These are phyloP conservation scores for Ascochyta clinopodiicola DNA, from an alignment of 2,329 filamentous ascomycete species.

Conservation along the genomic window DNA sequence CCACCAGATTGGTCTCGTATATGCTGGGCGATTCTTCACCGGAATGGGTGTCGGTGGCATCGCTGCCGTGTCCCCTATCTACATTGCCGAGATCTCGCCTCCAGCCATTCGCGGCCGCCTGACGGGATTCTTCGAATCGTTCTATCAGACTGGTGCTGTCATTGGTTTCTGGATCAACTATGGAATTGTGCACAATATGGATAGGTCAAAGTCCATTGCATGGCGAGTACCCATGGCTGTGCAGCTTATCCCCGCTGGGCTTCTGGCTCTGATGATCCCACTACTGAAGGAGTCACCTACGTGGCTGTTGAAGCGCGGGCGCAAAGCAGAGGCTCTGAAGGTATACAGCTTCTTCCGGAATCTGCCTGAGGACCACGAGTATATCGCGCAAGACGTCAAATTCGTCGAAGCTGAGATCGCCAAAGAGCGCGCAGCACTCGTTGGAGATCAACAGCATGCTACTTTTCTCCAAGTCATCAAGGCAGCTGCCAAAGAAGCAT, in stretches of 20 bases:
- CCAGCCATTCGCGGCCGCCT: conserved; percentile 65
- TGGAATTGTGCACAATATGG: conserved; percentile 54
- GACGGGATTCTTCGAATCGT: conserved; percentile 57
- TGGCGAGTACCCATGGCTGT: conserved; percentile 63
- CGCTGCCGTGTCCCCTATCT: conserved; percentile 65
- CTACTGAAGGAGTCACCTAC: conserved; percentile 54
- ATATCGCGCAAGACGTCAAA: conserved; percentile 75
- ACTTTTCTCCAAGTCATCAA: conserved; percentile 40
- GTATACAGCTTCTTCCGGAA: conserved; percentile 69
- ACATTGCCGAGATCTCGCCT: conserved; percentile 64
- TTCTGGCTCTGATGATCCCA: conserved; percentile 57
- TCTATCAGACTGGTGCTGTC: conserved; percentile 54
- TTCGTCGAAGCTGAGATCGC: conserved; percentile 73
- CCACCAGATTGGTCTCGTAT: conserved; percentile 47
- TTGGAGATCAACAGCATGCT: conserved; percentile 32
- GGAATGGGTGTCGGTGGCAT: conserved; percentile 49
- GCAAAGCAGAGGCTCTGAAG: conserved; percentile 49
- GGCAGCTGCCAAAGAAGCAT: conserved; percentile 40
- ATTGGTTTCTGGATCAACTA: conserved; percentile 56
- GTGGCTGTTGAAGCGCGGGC: conserved; percentile 53
- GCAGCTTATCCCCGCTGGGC: conserved; percentile 70
- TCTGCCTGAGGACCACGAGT: conserved; percentile 64
- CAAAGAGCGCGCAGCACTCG: conserved; percentile 28
- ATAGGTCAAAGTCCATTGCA: conserved; percentile 49
- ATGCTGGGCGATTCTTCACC: conserved; percentile 50